Evolutionary conservation across 176 grass and related monocot species (phyloP).

Genomic region (Triticum urartu): DNA sequence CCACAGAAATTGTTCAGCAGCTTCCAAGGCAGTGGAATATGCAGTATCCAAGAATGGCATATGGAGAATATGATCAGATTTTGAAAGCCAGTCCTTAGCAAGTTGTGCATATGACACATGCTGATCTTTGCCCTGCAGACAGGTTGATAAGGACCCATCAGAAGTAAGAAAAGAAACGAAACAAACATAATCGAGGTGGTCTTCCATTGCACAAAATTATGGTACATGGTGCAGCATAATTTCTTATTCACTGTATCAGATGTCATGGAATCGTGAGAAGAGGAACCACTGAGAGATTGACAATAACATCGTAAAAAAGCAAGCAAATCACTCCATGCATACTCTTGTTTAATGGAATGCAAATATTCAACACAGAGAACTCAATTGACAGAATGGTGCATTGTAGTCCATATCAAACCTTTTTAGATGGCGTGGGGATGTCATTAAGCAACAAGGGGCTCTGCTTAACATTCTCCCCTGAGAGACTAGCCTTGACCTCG

Average conservation of each 20-base stretch:
- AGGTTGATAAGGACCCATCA: slow-evolving; percentile 10
- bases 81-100: slow-evolving; percentile 80
- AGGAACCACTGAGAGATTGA: slow-evolving; percentile 1
- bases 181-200: not conserved
- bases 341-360: slow-evolving; percentile 10
- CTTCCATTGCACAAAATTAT: not conserved
- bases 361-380: slow-evolving; percentile 3
- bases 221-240: not conserved
- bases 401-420: slow-evolving; percentile 38
- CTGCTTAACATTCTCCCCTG: slow-evolving; percentile 27
- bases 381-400: slow-evolving; percentile 1
- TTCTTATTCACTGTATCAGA: not conserved
- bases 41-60: slow-evolving; percentile 54
- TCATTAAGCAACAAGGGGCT: slow-evolving; percentile 24
- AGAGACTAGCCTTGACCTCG: slow-evolving; percentile 22
- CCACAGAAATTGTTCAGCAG: slow-evolving; percentile 93
- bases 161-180: slow-evolving; percentile 20
- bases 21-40: slow-evolving; percentile 61
- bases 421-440: slow-evolving; percentile 38
- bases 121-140: slow-evolving; percentile 60
- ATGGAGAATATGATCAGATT: slow-evolving; percentile 65
- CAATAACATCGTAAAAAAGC: not conserved
- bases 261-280: slow-evolving; percentile 16
- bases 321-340: not conserved
- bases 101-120: slow-evolving; percentile 62